Evolutionary conservation across 2,329 filamentous ascomycete species (phyloP).

Genomic region (Colletotrichum truncatum): DNA sequence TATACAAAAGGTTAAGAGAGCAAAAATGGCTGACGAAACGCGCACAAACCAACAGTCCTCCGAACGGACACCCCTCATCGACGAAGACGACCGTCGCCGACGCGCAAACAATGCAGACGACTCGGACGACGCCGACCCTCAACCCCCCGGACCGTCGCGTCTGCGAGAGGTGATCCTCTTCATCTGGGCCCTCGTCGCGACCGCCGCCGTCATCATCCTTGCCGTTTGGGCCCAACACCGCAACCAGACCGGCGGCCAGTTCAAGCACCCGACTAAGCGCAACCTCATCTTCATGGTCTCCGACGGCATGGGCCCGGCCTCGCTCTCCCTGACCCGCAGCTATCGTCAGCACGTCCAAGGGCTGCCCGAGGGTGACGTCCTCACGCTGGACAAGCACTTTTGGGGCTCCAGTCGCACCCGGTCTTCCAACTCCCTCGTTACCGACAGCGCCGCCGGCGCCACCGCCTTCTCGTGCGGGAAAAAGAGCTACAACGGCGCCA

Average conservation of each 20-base stretch:
- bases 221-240: conserved; percentile 82
- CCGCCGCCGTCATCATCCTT: conserved; percentile 79
- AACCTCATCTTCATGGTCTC: conserved; percentile 99
- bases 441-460: conserved; percentile 95
- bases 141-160: conserved; percentile 47
- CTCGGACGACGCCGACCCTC: conserved; percentile 26
- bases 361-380: conserved; percentile 77
- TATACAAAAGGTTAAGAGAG: neutral
- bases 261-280: conserved; percentile 65
- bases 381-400: conserved; percentile 86
- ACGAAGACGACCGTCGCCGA: neutral
- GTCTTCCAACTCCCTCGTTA: conserved; percentile 85
- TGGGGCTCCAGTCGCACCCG: conserved; percentile 91
- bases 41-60: conserved; percentile 50
- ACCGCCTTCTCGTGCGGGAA: conserved; percentile 92
- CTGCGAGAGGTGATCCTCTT: conserved; percentile 80
- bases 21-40: conserved; percentile 20
- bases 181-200: conserved; percentile 84
- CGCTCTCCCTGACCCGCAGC: conserved; percentile 84
- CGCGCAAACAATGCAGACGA: conserved; percentile 38
- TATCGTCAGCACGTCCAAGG: conserved; percentile 82
- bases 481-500: conserved; percentile 98
- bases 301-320: conserved; percentile 97
- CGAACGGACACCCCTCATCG: conserved; percentile 54
- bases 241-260: conserved; percentile 52